phyloP scores from a whole-genome alignment of 2,329 filamentous ascomycete genomes.

The Sclerotinia minor region DNA sequence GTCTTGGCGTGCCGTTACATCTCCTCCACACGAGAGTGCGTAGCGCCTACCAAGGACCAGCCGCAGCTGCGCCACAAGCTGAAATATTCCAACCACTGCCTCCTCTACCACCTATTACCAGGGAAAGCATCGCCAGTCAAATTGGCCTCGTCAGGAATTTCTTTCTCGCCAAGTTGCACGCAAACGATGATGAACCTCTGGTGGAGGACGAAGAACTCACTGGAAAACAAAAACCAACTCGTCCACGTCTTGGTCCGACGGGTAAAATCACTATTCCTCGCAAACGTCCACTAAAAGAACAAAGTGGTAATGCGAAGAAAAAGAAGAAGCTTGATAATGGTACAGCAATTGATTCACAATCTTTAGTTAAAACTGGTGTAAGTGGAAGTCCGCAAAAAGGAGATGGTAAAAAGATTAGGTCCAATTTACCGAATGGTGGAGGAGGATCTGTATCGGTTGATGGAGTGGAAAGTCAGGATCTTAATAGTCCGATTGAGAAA shows the following conservation, averaged over 20 bases:
- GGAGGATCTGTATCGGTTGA: conserved; percentile 52
- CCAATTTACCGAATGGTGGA: conserved; percentile 34
- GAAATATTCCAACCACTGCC: conserved; percentile 62
- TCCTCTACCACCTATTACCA: conserved; percentile 74
- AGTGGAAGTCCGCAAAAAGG: conserved; percentile 45
- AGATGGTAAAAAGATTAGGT: conserved; percentile 54
- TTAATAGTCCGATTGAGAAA: conserved; percentile 57
- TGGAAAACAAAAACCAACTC: conserved; percentile 73
- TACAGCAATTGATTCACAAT: conserved; percentile 41
- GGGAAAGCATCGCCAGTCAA: conserved; percentile 73
- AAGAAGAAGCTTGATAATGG: conserved; percentile 73
- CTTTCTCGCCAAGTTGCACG: conserved; percentile 85
- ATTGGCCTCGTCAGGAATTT: conserved; percentile 89
- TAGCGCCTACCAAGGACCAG: conserved; percentile 72
- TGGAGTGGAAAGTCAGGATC: conserved; percentile 57
- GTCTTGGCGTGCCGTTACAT: conserved; percentile 88
- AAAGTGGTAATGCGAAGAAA: conserved; percentile 81
- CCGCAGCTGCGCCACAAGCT: conserved; percentile 57
- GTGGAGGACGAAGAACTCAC: conserved; percentile 95
- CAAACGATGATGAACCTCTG: conserved; percentile 78
- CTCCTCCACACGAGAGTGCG: conserved; percentile 89
- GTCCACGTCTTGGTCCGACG: conserved; percentile 65
- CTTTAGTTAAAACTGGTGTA: conserved; percentile 37
- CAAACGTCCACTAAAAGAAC: conserved; percentile 79
- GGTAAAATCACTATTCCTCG: conserved; percentile 85